Conservation (phyloP, 768 basidiomycete genomes). For the Lanmaoa pseudosensibilis region DNA sequence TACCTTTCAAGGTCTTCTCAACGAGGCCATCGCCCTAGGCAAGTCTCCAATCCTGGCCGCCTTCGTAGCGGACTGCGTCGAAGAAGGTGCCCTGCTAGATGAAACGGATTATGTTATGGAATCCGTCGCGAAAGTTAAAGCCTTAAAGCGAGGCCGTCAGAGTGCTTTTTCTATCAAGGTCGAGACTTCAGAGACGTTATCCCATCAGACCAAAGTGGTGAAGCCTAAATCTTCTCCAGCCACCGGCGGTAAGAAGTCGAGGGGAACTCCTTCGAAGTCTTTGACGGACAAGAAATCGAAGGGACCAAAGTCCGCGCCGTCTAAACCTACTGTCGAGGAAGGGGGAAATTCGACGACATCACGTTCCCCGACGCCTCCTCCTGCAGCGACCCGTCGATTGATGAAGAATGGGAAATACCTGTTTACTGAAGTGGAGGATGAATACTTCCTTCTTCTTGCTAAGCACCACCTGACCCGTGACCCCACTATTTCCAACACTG, state of each 20-base stretch:
- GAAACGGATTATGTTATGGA: conserved; percentile 46
- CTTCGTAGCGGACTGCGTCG: conserved; percentile 56
- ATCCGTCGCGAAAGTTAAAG: conserved; percentile 20
- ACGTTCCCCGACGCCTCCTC: conserved; percentile 50
- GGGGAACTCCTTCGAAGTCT: conserved; percentile 9
- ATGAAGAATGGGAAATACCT: conserved; percentile 35
- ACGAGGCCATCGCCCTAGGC: conserved; percentile 32
- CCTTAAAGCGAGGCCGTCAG: conserved; percentile 27
- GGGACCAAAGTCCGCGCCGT: background rate
- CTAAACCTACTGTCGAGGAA: background rate
- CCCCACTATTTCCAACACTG: conserved; percentile 40
- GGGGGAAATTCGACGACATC: conserved; percentile 4
- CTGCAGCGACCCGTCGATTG: conserved; percentile 30
- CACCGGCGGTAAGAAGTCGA: background rate
- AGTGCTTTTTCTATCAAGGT: conserved; percentile 12
- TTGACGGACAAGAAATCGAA: conserved; percentile 8
- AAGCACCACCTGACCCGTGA: conserved; percentile 49
- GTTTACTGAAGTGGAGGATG: conserved; percentile 52
- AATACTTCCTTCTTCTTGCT: conserved; percentile 47
- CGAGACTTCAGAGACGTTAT: conserved; percentile 8
- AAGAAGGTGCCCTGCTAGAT: conserved; percentile 44
- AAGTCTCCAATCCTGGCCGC: conserved; percentile 51
- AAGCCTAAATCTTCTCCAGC: conserved; percentile 9
- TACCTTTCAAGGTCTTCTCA: conserved; percentile 50
- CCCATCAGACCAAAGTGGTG: background rate